These are phyloP conservation scores for Didymella arachidicola DNA, from an alignment of 2,329 filamentous ascomycete species.

Conservation along the genomic window DNA sequence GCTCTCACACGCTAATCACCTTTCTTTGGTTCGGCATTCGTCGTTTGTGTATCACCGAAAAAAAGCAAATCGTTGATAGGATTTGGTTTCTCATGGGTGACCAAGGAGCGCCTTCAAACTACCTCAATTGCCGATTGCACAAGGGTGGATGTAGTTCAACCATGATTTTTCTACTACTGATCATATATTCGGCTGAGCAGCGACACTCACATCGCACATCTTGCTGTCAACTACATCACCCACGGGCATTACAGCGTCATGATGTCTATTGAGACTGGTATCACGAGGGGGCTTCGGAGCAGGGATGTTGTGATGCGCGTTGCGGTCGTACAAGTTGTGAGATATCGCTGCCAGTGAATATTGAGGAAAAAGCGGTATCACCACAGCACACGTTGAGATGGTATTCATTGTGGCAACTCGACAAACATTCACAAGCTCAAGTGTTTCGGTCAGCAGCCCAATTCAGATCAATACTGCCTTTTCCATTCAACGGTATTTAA, in stretches of 20 bases:
- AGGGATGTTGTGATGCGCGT: not conserved
- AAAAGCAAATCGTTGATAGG: conserved; percentile 9
- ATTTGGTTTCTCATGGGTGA: not conserved
- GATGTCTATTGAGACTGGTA: not conserved
- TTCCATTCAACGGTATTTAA: not conserved
- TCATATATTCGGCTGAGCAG: not conserved
- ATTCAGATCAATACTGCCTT: not conserved
- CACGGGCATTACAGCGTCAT: not conserved
- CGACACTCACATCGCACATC: not conserved
- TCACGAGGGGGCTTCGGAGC: not conserved
- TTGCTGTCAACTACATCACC: not conserved
- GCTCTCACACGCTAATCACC: conserved; percentile 2
- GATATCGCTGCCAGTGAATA: not conserved
- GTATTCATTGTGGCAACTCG: not conserved
- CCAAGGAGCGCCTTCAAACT: not conserved
- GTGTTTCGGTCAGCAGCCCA: not conserved
- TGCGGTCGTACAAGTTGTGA: not conserved
- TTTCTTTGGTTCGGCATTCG: conserved; percentile 2
- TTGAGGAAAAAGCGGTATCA: not conserved
- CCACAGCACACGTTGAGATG: not conserved
- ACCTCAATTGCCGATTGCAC: not conserved
- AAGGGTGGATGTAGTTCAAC: not conserved
- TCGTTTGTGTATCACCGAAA: not conserved
- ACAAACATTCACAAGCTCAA: not conserved
- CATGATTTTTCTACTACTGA: not conserved